Evolutionary conservation across 805 yeast genomes (phyloP), one percentile per base, ranked within the genome.

Genomic region (Yarrowia divulgata): DNA sequence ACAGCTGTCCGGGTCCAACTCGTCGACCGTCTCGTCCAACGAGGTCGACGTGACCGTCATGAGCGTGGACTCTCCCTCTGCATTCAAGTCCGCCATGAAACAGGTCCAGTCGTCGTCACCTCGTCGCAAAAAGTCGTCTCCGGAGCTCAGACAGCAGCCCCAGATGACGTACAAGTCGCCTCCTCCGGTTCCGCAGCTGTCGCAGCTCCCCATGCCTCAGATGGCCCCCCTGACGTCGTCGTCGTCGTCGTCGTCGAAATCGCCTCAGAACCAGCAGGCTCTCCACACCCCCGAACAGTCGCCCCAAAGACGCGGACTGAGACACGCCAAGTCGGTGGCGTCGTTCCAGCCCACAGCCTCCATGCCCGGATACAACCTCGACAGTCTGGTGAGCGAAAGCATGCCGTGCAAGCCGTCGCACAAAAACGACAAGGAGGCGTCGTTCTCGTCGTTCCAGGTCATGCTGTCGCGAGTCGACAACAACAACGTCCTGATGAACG

Each of bases 21-120:
- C 39, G 16, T 43, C 50, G 29, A 32, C 52, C 19, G 34, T 10
- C 43, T 60, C 67, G 29, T 48, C 52, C 42, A 45, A 45, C 54
- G 67, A 62, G 12, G 40, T 45, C 23, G 68, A 63, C 13, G 68
- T 63, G 37, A 29, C 57, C 29, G 68, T 63, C 37, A 63, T 63
- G 68, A 63, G 68, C 48, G 68, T 63, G 39, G 48, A 63, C 57
- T 63, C 68, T 46, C 68, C 68, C 39, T 63, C 68, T 37, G 68
- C 68, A 49, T 63, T 63, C 46, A 48, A 48, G 40, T 48, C 68
- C 48, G 68, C 68, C 37, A 63, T 63, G 48, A 63, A 63, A 49
- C 68, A 63, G 55, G 68, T 63, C 37, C 68, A 63, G 46, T 48
- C 68, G 68, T 48, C 57, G 29, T 63, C 68, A 9, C 68, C 68